A percentile compares a stretch with the other conserved stretches of the same genome.
Evolutionary conservation across 495 filamentous ascomycete species (phyloP).

Genomic region (Penicillium cosmopolitanum): DNA sequence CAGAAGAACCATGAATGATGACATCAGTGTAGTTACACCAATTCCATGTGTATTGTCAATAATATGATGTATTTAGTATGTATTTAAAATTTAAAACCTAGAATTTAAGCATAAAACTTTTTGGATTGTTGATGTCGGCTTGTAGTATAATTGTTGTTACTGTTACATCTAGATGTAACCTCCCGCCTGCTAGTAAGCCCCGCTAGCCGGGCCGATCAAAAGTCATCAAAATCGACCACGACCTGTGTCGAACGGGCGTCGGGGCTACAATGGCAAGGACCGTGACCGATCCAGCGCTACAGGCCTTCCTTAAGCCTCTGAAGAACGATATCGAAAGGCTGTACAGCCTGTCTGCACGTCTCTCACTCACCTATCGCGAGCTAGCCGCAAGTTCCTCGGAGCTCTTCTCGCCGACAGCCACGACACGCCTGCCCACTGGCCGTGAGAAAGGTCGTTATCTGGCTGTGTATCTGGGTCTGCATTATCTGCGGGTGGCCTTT

Average conservation of each 20-base stretch:
- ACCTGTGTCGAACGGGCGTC: conserved; percentile 1
- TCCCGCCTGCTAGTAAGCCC: not conserved
- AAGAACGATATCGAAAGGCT: conserved; percentile 39
- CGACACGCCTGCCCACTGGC: conserved; percentile 65
- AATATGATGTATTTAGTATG: too few species aligned
- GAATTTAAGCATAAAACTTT: too few species aligned
- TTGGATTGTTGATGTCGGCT: not conserved
- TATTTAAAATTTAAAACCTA: too few species aligned
- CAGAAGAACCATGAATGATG: too few species aligned
- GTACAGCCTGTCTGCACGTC: conserved; percentile 56
- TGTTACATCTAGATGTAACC: conserved; percentile 6
- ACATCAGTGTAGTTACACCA: too few species aligned
- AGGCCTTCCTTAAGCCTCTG: conserved; percentile 31
- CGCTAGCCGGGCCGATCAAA: conserved; percentile 1
- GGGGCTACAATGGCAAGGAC: conserved; percentile 18
- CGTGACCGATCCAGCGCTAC: conserved; percentile 17
- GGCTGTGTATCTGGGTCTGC: conserved; percentile 74
- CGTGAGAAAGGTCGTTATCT: conserved; percentile 66
- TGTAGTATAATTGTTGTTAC: not conserved
- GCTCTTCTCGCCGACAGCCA: conserved; percentile 74
- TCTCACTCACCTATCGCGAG: conserved; percentile 57
- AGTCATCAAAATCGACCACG: not conserved
- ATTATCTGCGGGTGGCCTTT: conserved; percentile 74
- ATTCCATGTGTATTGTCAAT: too few species aligned
- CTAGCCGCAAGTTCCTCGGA: conserved; percentile 63